These are phyloP conservation scores for Claviceps pazoutovae DNA, from an alignment of 2,329 filamentous ascomycete genomes.

Conservation along the genomic window DNA sequence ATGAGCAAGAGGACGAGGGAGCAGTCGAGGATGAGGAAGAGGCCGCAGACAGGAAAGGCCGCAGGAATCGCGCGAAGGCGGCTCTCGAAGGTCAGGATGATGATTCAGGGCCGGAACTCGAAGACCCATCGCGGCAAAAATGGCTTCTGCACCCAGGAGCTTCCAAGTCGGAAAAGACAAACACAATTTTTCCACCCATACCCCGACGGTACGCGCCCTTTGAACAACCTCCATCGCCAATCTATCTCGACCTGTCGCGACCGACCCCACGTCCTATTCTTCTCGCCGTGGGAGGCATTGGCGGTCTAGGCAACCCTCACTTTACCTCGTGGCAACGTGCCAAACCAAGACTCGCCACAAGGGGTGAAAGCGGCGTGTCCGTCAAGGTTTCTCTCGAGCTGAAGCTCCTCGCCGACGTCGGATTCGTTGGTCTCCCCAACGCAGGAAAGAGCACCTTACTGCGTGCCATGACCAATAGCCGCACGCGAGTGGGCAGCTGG, in stretches of 20 bases:
- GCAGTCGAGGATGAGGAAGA: conserved; percentile 4
- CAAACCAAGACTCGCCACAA: conserved; percentile 76
- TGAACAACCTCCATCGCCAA: conserved; percentile 57
- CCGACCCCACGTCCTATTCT: conserved; percentile 75
- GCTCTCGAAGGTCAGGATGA: conserved; percentile 12
- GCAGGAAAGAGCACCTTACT: conserved; percentile 91
- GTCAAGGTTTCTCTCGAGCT: conserved; percentile 78
- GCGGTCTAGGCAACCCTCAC: conserved; percentile 85
- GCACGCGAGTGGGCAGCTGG: conserved; percentile 84
- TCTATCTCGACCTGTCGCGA: conserved; percentile 58
- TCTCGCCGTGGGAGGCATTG: conserved; percentile 74
- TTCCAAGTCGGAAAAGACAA: conserved; percentile 51
- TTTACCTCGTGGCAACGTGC: conserved; percentile 66
- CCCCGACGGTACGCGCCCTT: conserved; percentile 39
- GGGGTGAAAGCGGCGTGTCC: conserved; percentile 65
- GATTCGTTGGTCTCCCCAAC: conserved; percentile 87
- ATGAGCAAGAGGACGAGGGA: conserved; percentile 5
- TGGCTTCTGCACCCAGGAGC: conserved; percentile 81
- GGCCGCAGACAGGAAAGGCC: conserved; percentile 2
- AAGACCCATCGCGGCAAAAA: conserved; percentile 46
- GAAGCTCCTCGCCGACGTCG: conserved; percentile 89
- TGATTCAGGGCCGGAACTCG: conserved; percentile 26
- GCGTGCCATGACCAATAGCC: conserved; percentile 73
- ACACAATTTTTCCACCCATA: conserved; percentile 34
- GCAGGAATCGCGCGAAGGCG: background rate